phyloP scores from a whole-genome alignment of 495 filamentous ascomycete species.

The Aspergillus ellipticus region DNA sequence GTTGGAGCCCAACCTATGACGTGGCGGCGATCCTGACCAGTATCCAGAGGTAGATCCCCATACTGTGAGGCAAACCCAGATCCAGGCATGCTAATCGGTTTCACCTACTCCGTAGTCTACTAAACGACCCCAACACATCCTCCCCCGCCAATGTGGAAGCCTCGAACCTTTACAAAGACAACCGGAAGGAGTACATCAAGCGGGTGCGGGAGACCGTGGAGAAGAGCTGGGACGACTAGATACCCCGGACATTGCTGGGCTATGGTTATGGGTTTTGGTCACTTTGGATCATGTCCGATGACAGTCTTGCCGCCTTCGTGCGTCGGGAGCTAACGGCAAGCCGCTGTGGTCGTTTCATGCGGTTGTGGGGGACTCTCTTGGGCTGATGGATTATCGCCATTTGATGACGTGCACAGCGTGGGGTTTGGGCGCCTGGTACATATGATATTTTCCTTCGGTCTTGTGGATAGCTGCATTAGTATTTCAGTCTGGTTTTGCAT shows the following conservation, averaged over 20 bases:
- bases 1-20: slow-evolving; percentile 98
- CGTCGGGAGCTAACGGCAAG: slow-evolving; percentile 1
- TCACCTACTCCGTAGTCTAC: slow-evolving; percentile 57
- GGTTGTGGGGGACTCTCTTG: slow-evolving; percentile 4
- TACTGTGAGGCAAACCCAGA: slow-evolving; percentile 3
- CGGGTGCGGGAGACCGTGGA: slow-evolving; percentile 94
- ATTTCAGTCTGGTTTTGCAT: slow-evolving; percentile 14
- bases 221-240: slow-evolving; percentile 95
- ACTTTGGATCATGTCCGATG: slow-evolving; percentile 3
- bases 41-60: slow-evolving; percentile 78
- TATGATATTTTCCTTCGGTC: slow-evolving; percentile 13
- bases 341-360: neutral
- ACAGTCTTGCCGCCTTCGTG: slow-evolving; percentile 6
- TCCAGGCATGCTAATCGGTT: neutral
- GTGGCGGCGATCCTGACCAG: slow-evolving; percentile 96
- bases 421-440: slow-evolving; percentile 42
- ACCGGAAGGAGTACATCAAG: slow-evolving; percentile 92
- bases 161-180: slow-evolving; percentile 97
- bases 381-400: slow-evolving; percentile 13
- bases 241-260: neutral
- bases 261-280: neutral
- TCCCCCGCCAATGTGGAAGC: slow-evolving; percentile 98
- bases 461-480: slow-evolving; percentile 25
- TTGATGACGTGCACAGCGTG: slow-evolving; percentile 45
- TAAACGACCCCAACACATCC: slow-evolving; percentile 97